phyloP scores from a whole-genome alignment of 768 basidiomycete genomes.

The Termitomyces sp. region DNA sequence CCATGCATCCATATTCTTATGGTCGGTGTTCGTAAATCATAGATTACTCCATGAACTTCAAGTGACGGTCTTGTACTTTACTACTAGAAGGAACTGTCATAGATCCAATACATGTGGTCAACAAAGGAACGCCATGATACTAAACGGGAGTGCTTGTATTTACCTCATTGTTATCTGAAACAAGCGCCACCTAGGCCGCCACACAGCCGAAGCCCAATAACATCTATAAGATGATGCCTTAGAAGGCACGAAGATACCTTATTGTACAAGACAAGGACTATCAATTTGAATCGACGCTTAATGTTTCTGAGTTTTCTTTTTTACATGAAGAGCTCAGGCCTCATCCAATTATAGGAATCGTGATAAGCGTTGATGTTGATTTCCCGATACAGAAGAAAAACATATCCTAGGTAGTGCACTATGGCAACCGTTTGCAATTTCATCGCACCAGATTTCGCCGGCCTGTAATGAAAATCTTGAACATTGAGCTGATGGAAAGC shows the following conservation, averaged over 20 bases:
- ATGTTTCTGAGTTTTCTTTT: background rate
- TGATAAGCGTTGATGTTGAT: background rate
- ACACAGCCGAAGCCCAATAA: background rate
- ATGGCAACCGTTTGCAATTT: background rate
- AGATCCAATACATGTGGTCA: background rate
- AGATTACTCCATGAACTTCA: background rate
- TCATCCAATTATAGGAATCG: background rate
- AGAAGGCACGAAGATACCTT: background rate
- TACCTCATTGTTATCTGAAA: background rate
- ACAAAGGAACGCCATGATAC: background rate
- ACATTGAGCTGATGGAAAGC: background rate
- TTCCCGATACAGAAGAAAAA: background rate
- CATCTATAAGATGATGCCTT: background rate
- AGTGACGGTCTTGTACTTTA: background rate
- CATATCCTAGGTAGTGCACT: background rate
- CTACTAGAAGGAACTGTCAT: background rate
- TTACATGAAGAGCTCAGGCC: background rate
- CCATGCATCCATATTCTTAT: background rate
- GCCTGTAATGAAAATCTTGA: background rate
- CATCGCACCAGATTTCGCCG: background rate
- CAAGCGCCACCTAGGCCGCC: constrained; percentile 3
- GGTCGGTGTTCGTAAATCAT: background rate
- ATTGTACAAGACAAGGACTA: background rate
- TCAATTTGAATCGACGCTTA: background rate
- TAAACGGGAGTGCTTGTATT: background rate